phyloP scores from a whole-genome alignment of 805 yeast species.

The Saccharomyces mikatae region DNA sequence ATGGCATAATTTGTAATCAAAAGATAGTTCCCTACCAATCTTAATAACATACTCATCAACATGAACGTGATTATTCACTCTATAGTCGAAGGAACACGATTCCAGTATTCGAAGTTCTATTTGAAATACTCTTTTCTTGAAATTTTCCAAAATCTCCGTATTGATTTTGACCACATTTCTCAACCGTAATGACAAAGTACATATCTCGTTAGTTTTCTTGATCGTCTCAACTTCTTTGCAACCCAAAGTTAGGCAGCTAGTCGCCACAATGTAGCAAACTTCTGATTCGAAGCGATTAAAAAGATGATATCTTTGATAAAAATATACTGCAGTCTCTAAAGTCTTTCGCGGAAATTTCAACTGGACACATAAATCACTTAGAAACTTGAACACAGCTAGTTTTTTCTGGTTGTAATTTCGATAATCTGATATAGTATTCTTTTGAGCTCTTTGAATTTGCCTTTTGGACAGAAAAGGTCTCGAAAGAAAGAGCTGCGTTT shows the following conservation, averaged over 20 bases:
- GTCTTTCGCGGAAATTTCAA: constrained; percentile 65
- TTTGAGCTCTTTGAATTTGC: constrained; percentile 46
- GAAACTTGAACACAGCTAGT: constrained; percentile 45
- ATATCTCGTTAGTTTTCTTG: constrained; percentile 60
- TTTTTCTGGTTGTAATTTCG: constrained; percentile 45
- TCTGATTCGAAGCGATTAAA: constrained; percentile 52
- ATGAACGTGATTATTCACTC: constrained; percentile 42
- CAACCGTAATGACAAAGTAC: constrained; percentile 33
- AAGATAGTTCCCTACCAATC: constrained; percentile 41
- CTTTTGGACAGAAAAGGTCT: constrained; percentile 53
- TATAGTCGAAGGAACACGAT: constrained; percentile 70
- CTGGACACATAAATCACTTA: constrained; percentile 43
- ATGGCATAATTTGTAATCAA: constrained; percentile 42
- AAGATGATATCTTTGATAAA: constrained; percentile 62
- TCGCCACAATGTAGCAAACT: constrained; percentile 53
- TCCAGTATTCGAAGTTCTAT: constrained; percentile 71
- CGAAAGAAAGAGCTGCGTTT: constrained; percentile 33
- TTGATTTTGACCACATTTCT: constrained; percentile 22
- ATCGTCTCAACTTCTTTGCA: constrained; percentile 78
- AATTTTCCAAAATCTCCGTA: constrained; percentile 40
- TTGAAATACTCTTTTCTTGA: constrained; percentile 47
- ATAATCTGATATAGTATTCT: constrained; percentile 43
- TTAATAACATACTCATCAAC: constrained; percentile 62
- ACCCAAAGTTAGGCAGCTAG: constrained; percentile 62
- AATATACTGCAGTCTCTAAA: constrained; percentile 60